Evolutionary conservation across 345 rosid genomes (phyloP).

Genomic region (Sapria himalayana): DNA sequence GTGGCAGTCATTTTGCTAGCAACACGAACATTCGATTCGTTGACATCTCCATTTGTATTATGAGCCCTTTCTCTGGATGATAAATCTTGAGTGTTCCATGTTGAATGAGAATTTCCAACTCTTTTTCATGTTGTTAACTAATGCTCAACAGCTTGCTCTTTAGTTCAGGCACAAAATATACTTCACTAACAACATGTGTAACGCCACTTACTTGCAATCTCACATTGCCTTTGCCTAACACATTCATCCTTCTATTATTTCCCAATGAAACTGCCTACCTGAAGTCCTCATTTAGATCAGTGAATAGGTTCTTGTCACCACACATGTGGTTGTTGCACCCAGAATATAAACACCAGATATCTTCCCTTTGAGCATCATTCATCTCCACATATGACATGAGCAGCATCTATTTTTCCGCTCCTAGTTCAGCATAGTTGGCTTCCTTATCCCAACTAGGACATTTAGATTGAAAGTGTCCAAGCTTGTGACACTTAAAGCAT

Average conservation of each 20-base stretch:
- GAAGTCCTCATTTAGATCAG: neutral
- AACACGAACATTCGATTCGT: neutral
- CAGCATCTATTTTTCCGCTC: neutral
- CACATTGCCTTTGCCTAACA: too few relatives aligned
- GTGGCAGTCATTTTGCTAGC: neutral
- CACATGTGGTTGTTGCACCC: too few relatives aligned
- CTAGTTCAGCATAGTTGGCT: neutral
- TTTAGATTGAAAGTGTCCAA: too few relatives aligned
- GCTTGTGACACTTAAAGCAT: neutral
- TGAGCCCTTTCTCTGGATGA: neutral
- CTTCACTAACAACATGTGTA: slow-evolving; percentile 4
- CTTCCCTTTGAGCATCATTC: neutral
- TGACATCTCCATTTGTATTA: neutral
- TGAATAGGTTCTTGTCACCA: neutral
- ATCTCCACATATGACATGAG: neutral
- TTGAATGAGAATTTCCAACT: neutral
- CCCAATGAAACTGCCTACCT: neutral
- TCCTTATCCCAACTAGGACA: neutral
- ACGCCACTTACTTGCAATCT: neutral
- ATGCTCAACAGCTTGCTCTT: neutral
- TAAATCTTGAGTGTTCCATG: neutral
- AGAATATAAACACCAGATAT: neutral
- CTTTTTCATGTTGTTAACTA: neutral
- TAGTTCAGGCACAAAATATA: slow-evolving; percentile 3
- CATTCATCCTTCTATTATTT: neutral